Base-by-base conservation (phyloP, 192 early-diverging fungal genomes). In the Umbelopsis vinacea region DNA sequence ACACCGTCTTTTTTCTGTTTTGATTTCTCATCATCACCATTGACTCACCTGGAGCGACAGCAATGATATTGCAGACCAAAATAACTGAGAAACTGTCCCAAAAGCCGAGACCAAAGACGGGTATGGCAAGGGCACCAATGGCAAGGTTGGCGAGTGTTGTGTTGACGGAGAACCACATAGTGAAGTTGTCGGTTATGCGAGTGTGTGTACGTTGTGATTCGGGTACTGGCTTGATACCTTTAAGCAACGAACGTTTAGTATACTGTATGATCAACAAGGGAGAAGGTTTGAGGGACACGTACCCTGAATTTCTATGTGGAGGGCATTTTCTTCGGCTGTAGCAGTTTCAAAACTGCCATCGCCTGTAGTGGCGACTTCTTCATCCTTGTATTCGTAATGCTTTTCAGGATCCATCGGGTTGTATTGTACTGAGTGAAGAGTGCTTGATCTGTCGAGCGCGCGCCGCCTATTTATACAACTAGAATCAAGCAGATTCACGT, bases 101-200 rank as follows among this genome's bases (percentile, higher is more conserved):
- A 33, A 63, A 63, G 19, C 57, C 57, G 29, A 63, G 33, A 37
- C 57, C 57, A 17, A 37, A 63, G 29, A 63, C 3, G 15, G 57
- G 57, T 63, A 63, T 63, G 5, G 57, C 57, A 22, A 63, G 17
- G 0, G 57, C 19, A 17, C 57, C 57, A n/a, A 63, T 63, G 5
- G 57, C 26, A 4, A 63, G 33, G 17, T 63, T 63, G 57, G 57
- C 29, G 0, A 63, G 33, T 1, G 57, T 37, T 29, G 57, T 63
- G 33, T 63, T 63, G 57, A 63, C 57, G 4, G 57, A 63, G 33
- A 63, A 63, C 57, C 57, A 63, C 33, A 63, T 37, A 6, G 57
- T 63, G 33, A 63, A 63, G 19, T 63, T 63, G 14, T 63, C 57
- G 33, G 26, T 17, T 0, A 63, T 63, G 7, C 57, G 57, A 5